Conservation (phyloP, 148 eudicot species). For the Rhododendron kiyosumense region DNA sequence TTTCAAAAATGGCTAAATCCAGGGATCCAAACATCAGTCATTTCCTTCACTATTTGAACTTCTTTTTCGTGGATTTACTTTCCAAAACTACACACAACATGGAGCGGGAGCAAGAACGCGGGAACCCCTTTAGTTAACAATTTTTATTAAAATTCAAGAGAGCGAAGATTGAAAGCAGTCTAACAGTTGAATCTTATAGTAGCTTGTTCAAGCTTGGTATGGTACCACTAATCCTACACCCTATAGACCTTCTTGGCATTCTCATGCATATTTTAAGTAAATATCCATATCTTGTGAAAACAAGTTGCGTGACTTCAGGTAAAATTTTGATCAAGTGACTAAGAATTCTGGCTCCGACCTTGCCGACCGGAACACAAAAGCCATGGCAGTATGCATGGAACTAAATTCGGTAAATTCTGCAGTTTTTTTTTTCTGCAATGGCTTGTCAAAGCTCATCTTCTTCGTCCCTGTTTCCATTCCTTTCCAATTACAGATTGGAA, state of each 20-base stretch:
- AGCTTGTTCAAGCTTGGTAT: background rate
- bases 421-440: background rate
- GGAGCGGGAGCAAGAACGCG: no score
- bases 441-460: background rate
- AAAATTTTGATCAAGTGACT: no score
- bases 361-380: background rate
- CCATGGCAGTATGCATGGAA: background rate
- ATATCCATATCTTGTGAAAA: background rate
- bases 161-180: no score
- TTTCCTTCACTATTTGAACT: no score
- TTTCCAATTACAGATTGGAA: background rate
- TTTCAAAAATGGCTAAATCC: no score
- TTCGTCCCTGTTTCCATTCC: background rate
- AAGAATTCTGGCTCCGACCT: background rate
- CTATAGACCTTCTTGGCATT: background rate
- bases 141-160: no score
- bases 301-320: background rate
- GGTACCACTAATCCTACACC: background rate
- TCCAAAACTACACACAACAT: no score
- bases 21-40: no score
- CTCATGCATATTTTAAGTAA: background rate
- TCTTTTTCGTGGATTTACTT: no score
- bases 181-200: no score
- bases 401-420: background rate
- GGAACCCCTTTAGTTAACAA: no score